phyloP scores from a whole-genome alignment of 2,329 filamentous ascomycete genomes.

The Pseudofabraea citricarpa region DNA sequence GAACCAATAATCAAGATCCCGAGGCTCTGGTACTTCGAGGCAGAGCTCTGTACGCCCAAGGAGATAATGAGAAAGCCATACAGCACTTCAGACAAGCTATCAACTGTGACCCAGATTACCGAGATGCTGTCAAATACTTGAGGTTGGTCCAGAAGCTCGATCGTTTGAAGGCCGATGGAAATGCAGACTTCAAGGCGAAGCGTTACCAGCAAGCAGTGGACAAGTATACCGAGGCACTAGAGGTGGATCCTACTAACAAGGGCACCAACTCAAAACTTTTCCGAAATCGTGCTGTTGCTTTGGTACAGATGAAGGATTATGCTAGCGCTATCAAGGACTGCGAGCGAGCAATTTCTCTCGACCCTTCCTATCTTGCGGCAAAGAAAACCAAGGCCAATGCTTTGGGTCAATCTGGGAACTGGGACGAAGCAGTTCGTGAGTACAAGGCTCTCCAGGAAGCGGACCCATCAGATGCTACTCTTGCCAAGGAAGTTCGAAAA shows the following conservation, averaged over 20 bases:
- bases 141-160: conserved; percentile 88
- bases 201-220: conserved; percentile 76
- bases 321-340: conserved; percentile 80
- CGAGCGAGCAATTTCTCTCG: conserved; percentile 75
- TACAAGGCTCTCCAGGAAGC: conserved; percentile 82
- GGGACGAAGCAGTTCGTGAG: conserved; percentile 87
- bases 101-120: conserved; percentile 87
- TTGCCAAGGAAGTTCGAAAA: conserved; percentile 79
- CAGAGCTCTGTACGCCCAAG: conserved; percentile 80
- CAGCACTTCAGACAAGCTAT: conserved; percentile 89
- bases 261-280: conserved; percentile 92
- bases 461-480: conserved; percentile 74
- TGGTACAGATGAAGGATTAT: conserved; percentile 79
- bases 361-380: conserved; percentile 83
- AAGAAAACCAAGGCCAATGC: conserved; percentile 93
- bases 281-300: conserved; percentile 86
- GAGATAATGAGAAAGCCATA: conserved; percentile 91
- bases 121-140: conserved; percentile 81
- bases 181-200: conserved; percentile 81
- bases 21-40: conserved; percentile 90
- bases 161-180: conserved; percentile 90
- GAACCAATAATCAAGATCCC: conserved; percentile 84
- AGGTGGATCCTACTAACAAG: conserved; percentile 83
- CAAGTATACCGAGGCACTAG: conserved; percentile 77
- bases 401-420: conserved; percentile 76